Evolutionary conservation across 768 basidiomycete genomes (phyloP).

Genomic region (Leccinum subtestaceum): DNA sequence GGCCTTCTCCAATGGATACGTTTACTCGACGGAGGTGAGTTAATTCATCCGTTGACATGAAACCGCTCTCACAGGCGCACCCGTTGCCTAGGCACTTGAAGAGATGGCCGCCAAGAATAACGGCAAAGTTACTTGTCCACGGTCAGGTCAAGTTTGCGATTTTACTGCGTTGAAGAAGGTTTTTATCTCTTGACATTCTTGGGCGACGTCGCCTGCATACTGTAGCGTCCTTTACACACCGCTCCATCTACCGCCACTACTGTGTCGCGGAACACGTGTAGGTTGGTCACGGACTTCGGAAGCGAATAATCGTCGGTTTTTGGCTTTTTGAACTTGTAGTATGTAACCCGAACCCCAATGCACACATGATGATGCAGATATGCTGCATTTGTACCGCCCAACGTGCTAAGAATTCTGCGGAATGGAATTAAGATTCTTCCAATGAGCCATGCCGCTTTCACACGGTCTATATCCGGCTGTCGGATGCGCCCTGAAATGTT

Average conservation of each 20-base stretch:
- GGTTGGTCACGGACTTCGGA: slow-evolving; percentile 15
- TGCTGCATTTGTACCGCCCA: slow-evolving; percentile 19
- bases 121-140: slow-evolving; percentile 82
- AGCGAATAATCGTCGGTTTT: slow-evolving; percentile 19
- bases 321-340: slow-evolving; percentile 12
- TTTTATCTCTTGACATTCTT: slow-evolving; percentile 69
- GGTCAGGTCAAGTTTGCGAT: slow-evolving; percentile 61
- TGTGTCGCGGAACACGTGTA: slow-evolving; percentile 15
- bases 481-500: background rate
- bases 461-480: slow-evolving; percentile 3
- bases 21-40: slow-evolving; percentile 89
- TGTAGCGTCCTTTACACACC: background rate
- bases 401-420: slow-evolving; percentile 11
- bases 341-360: slow-evolving; percentile 18
- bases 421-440: slow-evolving; percentile 28
- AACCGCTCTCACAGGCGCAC: slow-evolving; percentile 13
- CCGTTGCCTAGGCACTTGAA: slow-evolving; percentile 62
- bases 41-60: slow-evolving; percentile 5
- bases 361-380: slow-evolving; percentile 6
- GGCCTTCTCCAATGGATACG: slow-evolving; percentile 87
- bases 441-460: slow-evolving; percentile 13
- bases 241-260: background rate
- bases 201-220: background rate
- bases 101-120: slow-evolving; percentile 82
- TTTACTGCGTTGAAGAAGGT: slow-evolving; percentile 79